These are phyloP conservation scores for Citrus cavaleriei DNA, from an alignment of 345 rosid genomes.

Conservation along the genomic window DNA sequence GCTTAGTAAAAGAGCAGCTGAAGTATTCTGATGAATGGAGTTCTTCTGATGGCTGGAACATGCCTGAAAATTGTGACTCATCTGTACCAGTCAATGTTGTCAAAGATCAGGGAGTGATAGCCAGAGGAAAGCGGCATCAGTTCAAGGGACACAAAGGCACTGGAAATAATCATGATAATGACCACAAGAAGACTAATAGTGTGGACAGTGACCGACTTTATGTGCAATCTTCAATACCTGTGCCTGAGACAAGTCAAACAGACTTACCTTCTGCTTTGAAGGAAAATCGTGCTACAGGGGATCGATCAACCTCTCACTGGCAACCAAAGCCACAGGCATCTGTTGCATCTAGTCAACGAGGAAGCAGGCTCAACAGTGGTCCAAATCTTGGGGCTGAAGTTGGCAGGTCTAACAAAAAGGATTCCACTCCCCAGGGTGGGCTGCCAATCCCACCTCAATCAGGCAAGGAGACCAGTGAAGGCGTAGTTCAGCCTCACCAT, in stretches of 20 bases:
- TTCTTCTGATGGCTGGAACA: conserved; percentile 53
- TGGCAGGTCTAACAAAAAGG: conserved; percentile 41
- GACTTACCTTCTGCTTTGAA: conserved; percentile 41
- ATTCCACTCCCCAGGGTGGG: conserved; percentile 26
- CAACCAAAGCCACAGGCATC: conserved; percentile 61
- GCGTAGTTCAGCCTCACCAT: conserved; percentile 15
- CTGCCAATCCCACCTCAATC: conserved; percentile 17
- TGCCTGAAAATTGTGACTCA: conserved; percentile 42
- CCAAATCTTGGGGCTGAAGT: conserved; percentile 35
- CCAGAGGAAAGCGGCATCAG: conserved; percentile 52
- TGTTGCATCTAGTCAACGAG: conserved; percentile 29
- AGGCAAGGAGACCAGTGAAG: conserved; percentile 23
- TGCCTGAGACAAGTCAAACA: conserved; percentile 40
- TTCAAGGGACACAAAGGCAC: conserved; percentile 45
- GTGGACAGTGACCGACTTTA: conserved; percentile 36
- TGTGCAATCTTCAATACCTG: conserved; percentile 32
- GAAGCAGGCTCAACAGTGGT: conserved; percentile 39
- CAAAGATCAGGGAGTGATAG: conserved; percentile 49
- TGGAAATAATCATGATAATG: conserved; percentile 43
- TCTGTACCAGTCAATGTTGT: conserved; percentile 22
- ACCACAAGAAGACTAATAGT: conserved; percentile 45
- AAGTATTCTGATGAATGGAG: conserved; percentile 42
- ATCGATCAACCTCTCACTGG: conserved; percentile 60
- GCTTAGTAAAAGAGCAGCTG: conserved; percentile 42
- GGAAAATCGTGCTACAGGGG: conserved; percentile 57